Evolutionary conservation across 345 rosid genomes (phyloP), one percentile per base, ranked within the genome.

Genomic region (Lumnitzera littorea): DNA sequence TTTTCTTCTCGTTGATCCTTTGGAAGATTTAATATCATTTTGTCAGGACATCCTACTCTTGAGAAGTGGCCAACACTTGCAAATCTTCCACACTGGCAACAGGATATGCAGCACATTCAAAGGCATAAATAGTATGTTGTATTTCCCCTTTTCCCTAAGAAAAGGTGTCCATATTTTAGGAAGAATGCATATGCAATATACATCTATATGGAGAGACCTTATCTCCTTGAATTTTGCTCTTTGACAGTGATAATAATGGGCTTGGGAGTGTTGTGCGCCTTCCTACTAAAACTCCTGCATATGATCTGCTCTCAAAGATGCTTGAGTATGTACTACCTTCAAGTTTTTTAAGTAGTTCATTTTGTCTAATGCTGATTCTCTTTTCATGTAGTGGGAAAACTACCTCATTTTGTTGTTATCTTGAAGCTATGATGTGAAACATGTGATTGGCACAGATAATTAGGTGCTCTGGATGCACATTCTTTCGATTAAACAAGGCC

Each of bases 61-160:
- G 99, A 95, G 29, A 95, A 95, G 82, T 95, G 99, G 98, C 96
- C 97, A 15, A 82, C 82, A 10, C 84, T 95, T 13, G 84, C 68
- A 51, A 75, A 73, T 75, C 99, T 95, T 61, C 96, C 95, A 0
- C 96, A 88, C 65, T 95, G 99, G 99, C 87, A 81, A 14, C 65
- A 69, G 0, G 96, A 95, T 74, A 0, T 46, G 51, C 94, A 80
- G 62, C 95, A 82, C 66, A 95, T 95, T 67, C 99, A 95, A 82
- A 80, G 71, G 43, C 96, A 57, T 77, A 94, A 86, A 76, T 86
- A 88, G 73, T 69, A 10, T 46, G 73, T 58, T 13, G 11, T 24
- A 62, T 46, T 25, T 51, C 15, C 46, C 12, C 50, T 47, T 60
- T 24, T 48, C 27, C 15, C 53, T 27, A 13, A 14, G 27, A 46